Base-by-base conservation (phyloP, 768 basidiomycete species). In the Melanogaster broomeanus region DNA sequence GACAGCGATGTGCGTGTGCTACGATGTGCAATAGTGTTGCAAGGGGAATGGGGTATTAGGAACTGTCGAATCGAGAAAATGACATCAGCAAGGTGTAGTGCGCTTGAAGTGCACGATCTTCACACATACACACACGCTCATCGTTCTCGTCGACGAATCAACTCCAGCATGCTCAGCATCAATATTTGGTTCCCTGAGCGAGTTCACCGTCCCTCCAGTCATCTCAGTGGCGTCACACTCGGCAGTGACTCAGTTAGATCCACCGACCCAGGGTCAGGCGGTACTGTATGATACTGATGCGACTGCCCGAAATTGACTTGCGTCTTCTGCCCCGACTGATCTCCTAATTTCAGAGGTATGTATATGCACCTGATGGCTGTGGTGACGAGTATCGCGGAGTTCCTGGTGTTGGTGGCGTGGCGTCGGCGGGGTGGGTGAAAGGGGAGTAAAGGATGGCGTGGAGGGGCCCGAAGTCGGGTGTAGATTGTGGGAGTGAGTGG, bases 381-480 rank as follows among this genome's bases (percentile, higher is more conserved):
- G 60, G 58, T 15, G 66, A 65, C 3, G 64, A 56, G 34, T 65
- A 64, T 39, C 53, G 48, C 25, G 48, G 38, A 42, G 30, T 15
- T 60, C 61, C 31, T 69, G 55, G 6, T 41, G 54, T 9, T 27
- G 25, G 22, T 50, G 48, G 30, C 27, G 7, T n/a, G 31, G 52
- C 28, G 53, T 55, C 8, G 72, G 70, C 1, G 75, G 74, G 34
- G 79, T 81, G 37, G 77, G 72, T 8, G 82, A 82, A 12, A 77
- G 60, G 13, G 81, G 80, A 2, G 77, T 74, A 28, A 82, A 85
- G 10, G 85, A 83, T 27, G 80, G 77, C 6, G 80, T 73, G 16
- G 87, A 83, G 4, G 75, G 69, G 12, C 63, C 55, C 2, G 67
- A 49, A 6, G 25, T 18, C 9, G 33, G 24, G 11, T 19, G 15